phyloP scores from a whole-genome alignment of 495 filamentous ascomycete genomes.

The Parathielavia appendiculata region DNA sequence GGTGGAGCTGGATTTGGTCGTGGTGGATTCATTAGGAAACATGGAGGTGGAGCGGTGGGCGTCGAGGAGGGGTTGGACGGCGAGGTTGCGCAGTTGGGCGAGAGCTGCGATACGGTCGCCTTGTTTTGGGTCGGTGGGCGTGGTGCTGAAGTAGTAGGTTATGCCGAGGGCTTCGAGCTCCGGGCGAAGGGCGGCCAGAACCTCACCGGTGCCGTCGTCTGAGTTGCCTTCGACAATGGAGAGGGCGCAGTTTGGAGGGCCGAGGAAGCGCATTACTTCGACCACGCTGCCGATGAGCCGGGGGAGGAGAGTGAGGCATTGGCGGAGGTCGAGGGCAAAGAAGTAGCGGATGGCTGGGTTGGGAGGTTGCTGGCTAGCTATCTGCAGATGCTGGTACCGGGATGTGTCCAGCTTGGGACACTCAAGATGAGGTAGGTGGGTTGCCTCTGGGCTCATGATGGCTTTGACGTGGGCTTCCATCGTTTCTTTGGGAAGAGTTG shows the following conservation, averaged over 20 bases:
- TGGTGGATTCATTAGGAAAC: slow-evolving; percentile 4
- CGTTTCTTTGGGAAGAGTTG: not conserved
- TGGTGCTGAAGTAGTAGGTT: slow-evolving; percentile 36
- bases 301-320: slow-evolving; percentile 41
- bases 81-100: slow-evolving; percentile 43
- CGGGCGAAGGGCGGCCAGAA: slow-evolving; percentile 33
- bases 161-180: slow-evolving; percentile 34
- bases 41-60: not conserved
- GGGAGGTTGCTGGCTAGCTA: slow-evolving; percentile 51
- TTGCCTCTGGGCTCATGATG: slow-evolving; percentile 3
- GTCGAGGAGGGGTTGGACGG: slow-evolving; percentile 35
- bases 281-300: slow-evolving; percentile 44
- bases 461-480: slow-evolving; percentile 1
- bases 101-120: slow-evolving; percentile 39
- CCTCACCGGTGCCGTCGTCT: slow-evolving; percentile 47
- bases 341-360: slow-evolving; percentile 51
- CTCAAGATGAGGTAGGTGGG: not conserved
- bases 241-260: slow-evolving; percentile 43
- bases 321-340: slow-evolving; percentile 46
- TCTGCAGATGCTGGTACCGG: slow-evolving; percentile 6
- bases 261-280: slow-evolving; percentile 44
- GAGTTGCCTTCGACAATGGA: slow-evolving; percentile 50
- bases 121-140: slow-evolving; percentile 34
- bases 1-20: slow-evolving; percentile 26
- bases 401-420: slow-evolving; percentile 5